These are phyloP conservation scores for Crithidia thermophila DNA, from an alignment of 208 protist genomes.

Conservation along the genomic window DNA sequence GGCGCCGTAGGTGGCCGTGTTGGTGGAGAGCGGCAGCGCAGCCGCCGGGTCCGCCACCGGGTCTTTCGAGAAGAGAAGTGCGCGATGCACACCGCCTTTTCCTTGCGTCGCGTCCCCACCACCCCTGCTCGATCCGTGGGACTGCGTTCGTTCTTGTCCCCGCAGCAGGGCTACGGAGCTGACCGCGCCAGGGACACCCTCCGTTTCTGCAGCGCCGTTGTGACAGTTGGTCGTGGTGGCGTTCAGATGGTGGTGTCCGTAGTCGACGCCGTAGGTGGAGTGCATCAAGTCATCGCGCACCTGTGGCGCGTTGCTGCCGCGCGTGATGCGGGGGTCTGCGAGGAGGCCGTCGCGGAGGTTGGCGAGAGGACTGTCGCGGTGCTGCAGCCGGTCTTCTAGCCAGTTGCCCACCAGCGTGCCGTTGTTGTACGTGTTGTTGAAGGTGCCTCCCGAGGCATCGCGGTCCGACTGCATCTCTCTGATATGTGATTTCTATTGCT, in stretches of 20 bases:
- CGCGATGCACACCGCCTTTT: slow-evolving; percentile 2
- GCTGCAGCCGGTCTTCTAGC: slow-evolving; percentile 47
- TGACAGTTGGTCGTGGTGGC: too few species aligned
- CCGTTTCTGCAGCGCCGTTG: neutral
- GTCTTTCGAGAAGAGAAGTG: slow-evolving; percentile 25
- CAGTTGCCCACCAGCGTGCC: slow-evolving; percentile 75
- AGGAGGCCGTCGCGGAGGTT: slow-evolving; percentile 1
- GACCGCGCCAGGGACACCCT: neutral
- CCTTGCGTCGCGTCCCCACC: neutral
- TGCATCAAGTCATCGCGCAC: slow-evolving; percentile 11
- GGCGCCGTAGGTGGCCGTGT: slow-evolving; percentile 27
- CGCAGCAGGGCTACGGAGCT: neutral
- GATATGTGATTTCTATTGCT: neutral
- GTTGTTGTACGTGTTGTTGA: slow-evolving; percentile 75
- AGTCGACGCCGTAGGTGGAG: slow-evolving; percentile 30
- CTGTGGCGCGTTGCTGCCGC: neutral
- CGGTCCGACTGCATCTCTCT: slow-evolving; percentile 1
- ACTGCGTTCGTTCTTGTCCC: neutral
- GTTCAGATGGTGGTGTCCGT: too few species aligned
- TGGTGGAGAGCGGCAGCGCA: slow-evolving; percentile 22
- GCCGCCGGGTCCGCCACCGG: slow-evolving; percentile 19
- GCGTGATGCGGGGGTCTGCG: slow-evolving; percentile 20
- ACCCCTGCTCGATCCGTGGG: neutral
- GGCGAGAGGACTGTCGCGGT: neutral
- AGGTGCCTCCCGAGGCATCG: neutral